Percentiles rank a stretch among this genome's conserved stretches.
Conservation (phyloP, 2,329 filamentous ascomycete species). For the Colletotrichum eremochloae region DNA sequence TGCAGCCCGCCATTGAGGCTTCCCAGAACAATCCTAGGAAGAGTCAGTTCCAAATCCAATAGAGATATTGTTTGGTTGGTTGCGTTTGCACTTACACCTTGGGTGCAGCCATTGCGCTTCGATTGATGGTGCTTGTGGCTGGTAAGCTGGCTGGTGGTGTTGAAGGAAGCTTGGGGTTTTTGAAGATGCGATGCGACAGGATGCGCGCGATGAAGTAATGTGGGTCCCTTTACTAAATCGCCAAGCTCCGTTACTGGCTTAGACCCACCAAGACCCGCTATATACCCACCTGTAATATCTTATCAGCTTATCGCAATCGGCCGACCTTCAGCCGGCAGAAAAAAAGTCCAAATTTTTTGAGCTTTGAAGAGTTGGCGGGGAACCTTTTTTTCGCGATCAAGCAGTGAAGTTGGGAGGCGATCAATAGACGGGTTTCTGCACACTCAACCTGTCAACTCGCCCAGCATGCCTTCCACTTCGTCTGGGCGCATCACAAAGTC, state of each 20-base stretch:
- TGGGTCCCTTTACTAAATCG: conserved; percentile 20
- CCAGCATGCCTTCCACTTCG: conserved; percentile 71
- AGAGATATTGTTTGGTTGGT: accelerated
- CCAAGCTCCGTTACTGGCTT: not conserved
- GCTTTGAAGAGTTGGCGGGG: conserved; percentile 34
- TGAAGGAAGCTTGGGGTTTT: conserved; percentile 26
- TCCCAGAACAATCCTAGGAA: conserved; percentile 81
- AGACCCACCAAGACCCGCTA: not conserved
- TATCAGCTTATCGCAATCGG: conserved; percentile 43
- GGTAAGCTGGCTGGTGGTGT: conserved; percentile 9
- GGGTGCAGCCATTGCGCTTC: conserved; percentile 58
- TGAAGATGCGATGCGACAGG: conserved; percentile 34
- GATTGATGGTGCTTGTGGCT: conserved; percentile 1
- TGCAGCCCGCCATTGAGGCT: conserved; percentile 84
- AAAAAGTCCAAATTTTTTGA: conserved; percentile 45
- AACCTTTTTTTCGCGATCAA: conserved; percentile 41
- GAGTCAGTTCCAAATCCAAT: conserved; percentile 30
- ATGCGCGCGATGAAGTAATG: conserved; percentile 36
- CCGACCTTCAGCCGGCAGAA: conserved; percentile 37
- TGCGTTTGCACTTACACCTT: conserved; percentile 58
- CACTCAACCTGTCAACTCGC: conserved; percentile 40
- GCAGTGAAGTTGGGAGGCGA: conserved; percentile 43
- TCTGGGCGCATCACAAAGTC: conserved; percentile 78
- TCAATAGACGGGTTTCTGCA: conserved; percentile 35
- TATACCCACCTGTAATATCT: conserved; percentile 3